These are phyloP conservation scores for Diaporthe velutina DNA, from an alignment of 2,329 filamentous ascomycete genomes.

Conservation along the genomic window DNA sequence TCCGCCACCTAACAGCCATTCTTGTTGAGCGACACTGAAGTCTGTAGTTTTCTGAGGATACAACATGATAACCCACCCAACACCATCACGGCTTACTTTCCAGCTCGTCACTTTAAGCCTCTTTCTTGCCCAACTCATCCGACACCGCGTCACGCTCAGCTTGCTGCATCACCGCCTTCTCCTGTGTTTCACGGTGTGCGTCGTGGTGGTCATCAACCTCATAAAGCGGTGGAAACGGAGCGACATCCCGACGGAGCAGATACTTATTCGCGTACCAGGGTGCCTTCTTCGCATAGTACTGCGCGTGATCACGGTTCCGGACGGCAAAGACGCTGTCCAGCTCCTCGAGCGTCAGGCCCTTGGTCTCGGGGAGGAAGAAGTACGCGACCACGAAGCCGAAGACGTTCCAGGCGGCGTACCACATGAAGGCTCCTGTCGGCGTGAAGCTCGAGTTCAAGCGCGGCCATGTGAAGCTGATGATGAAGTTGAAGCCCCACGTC, in stretches of 20 bases:
- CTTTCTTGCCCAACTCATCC: not conserved
- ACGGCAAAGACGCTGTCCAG: slow-evolving; percentile 56
- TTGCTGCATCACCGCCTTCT: not conserved
- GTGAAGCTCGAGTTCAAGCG: slow-evolving; percentile 47
- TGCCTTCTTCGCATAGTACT: slow-evolving; percentile 12
- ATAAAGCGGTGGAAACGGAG: slow-evolving; percentile 1
- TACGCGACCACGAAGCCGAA: slow-evolving; percentile 68
- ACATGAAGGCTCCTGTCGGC: slow-evolving; percentile 63
- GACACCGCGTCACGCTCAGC: not conserved
- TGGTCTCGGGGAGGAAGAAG: slow-evolving; percentile 70
- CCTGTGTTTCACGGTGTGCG: not conserved
- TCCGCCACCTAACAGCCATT: not conserved
- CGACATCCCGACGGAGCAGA: slow-evolving; percentile 8
- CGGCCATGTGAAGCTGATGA: slow-evolving; percentile 59
- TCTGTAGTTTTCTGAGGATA: not conserved
- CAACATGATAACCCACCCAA: too few species aligned
- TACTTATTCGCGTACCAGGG: slow-evolving; percentile 11
- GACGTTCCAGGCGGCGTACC: slow-evolving; percentile 68
- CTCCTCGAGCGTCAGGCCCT: slow-evolving; percentile 68
- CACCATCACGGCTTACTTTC: not conserved
- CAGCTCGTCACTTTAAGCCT: not conserved
- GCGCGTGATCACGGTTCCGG: not conserved
- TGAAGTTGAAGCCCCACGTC: slow-evolving; percentile 21
- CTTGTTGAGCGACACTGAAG: too few species aligned
- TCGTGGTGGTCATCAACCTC: slow-evolving; percentile 21